Base-by-base conservation (phyloP, 2,329 filamentous ascomycete genomes). In the Harringtonia aguacate region DNA sequence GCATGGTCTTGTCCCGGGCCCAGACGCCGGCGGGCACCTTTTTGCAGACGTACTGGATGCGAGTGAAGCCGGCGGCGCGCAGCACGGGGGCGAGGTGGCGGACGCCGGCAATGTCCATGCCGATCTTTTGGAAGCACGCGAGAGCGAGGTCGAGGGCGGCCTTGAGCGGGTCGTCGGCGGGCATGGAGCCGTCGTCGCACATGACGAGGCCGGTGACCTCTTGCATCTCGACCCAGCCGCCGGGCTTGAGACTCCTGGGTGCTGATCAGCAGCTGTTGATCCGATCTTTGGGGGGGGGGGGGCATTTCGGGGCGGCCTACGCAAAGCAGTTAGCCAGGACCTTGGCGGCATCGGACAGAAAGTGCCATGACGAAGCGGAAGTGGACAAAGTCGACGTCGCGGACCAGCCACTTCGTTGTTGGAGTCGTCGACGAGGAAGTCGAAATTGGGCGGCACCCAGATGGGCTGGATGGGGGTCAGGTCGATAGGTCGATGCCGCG, bases 381-480 rank as follows among this genome's bases (percentile, higher is more conserved):
- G 53, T 77, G 72, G 35, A 75, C 69, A 50, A 70, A 74, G 51
- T 77, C 72, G 44, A 75, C 63, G 36, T 41, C 27, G 24, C 24
- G 44, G 20, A 20, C 36, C 22, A 39, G 21, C 41, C 44, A 48
- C 9, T 30, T n/a, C 31, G 13, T 31, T 27, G 20, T 35, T 39
- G 44, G 20, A 41, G 55, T 88, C 82, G 56, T 86, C 82, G 38
- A 88, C 72, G 46, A 79, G 77, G 51, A 88, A 89, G 48, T 78
- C 74, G 12, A 86, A 79, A 50, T 88, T 89, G 17, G 74, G 72
- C 0, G 84, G 83, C 1, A 86, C 79, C 42, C 72, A 67, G 7
- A 64, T 61, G 2, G 79, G 78, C 53, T 84, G 44, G 24, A 46
- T 64, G 9, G 61, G 61, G 12, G 58, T 61, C 10, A 66, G 52